Evolutionary conservation across 2,329 filamentous ascomycete genomes (phyloP), one percentile per base, ranked within the genome.

Genomic region (Arthroderma uncinatum): DNA sequence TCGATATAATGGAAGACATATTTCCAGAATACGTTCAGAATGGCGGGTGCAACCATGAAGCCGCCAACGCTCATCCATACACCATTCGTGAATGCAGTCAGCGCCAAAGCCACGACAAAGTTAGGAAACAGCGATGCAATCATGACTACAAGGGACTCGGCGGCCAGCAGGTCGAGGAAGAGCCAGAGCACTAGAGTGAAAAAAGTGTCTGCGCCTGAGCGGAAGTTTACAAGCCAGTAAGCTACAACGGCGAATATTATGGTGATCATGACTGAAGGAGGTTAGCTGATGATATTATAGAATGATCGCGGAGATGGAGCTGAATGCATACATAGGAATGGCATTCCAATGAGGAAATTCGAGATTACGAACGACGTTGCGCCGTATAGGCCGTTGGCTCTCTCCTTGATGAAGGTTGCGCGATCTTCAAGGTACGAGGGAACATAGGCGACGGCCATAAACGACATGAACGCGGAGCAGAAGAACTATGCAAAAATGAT

Each of bases 1-100:
- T 94, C 87, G 66, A 91, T 91, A 70, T 91, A 94, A 67, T 91
- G 86, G 64, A 93, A 93, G 4, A 87, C 87, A 64, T 94, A 93
- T 69, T 83, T 82, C 83, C 87, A 95, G 64, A 95, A 95, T 1
- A 80, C 81, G 69, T 95, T 94, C 40, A 94, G 77, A 1, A 84
- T 80, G 0, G 76, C 80, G 2, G 84, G 82, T 2, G 82, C 79
- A 1, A 94, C 88, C 69, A 94, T 79, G 73, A 94, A 94, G 0
- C 89, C 89, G 55, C 85, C 82, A 1, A 92, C 87, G 54, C 81
- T 84, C 89, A 94, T 94, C 89, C 89, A 95, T 5, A 95, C 76
- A 0, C 89, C 89, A 70, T 95, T 95, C 21, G 87, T 85, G 66
- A 94, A 94, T 0, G 89, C 89, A 0, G 87, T 86, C 1, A 89